phyloP scores from a whole-genome alignment of 2,329 filamentous ascomycete genomes.

The Cladosporium austrohemisphaericum region DNA sequence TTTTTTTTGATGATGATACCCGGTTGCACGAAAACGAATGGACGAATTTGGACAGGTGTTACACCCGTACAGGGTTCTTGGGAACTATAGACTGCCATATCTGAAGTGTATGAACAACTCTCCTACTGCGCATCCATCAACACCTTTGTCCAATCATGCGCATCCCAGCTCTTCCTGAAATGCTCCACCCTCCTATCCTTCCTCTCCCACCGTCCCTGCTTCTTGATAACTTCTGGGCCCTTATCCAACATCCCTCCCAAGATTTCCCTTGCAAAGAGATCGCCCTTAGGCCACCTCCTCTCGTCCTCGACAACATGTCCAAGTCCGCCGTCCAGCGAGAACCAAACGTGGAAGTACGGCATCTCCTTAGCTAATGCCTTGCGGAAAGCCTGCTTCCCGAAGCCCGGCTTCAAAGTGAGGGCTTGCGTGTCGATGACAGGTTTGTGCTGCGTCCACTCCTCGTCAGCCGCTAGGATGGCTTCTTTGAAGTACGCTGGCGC shows the following conservation, averaged over 20 bases:
- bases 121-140: conserved; percentile 44
- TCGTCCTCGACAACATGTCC: conserved; percentile 90
- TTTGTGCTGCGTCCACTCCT: conserved; percentile 93
- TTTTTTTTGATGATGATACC: conserved; percentile 1
- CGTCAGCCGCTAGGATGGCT: conserved; percentile 80
- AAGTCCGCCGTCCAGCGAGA: conserved; percentile 83
- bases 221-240: conserved; percentile 78
- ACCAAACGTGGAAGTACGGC: conserved; percentile 99
- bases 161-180: conserved; percentile 82
- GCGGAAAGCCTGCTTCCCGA: conserved; percentile 79
- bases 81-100: neutral
- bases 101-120: neutral
- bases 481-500: conserved; percentile 94
- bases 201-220: conserved; percentile 79
- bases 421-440: conserved; percentile 87
- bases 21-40: neutral
- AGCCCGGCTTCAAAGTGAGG: conserved; percentile 55
- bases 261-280: conserved; percentile 88
- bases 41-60: neutral
- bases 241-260: conserved; percentile 88
- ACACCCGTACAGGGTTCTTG: no score
- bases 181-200: conserved; percentile 65
- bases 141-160: conserved; percentile 83
- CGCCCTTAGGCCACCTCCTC: conserved; percentile 79
- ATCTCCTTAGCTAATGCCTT: conserved; percentile 84